Evolutionary conservation across 129 eudicot species (phyloP), one percentile per base, ranked within the genome.

Genomic region (Saposhnikovia divaricata): DNA sequence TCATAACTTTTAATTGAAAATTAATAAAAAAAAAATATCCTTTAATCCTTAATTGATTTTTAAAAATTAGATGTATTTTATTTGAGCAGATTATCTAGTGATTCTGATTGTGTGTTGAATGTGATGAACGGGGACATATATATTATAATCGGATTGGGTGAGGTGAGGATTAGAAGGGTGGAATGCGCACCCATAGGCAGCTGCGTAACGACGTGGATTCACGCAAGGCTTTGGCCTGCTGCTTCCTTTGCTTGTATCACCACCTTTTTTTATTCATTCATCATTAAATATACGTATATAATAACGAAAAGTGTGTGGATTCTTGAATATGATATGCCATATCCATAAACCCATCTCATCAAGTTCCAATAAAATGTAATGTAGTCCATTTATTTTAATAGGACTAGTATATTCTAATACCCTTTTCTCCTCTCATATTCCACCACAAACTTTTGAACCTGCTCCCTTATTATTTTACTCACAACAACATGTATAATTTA

Each of bases 131-230:
- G 37, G 37, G 37, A 34, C 37, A 34, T 34, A 34, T 34, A 34
- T 1, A 34, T 34, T 34, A 34, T 1, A 0, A 34, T 34, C 21
- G 74, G 39, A 34, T 27, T 0, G 31, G 31, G 12, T 42, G 55
- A 6, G 63, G 70, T 79, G 83, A 82, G 40, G 81, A 82, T 78
- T 75, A 81, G 78, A 37, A 65, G 13, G 83, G 85, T 83, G 92
- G 83, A 88, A 88, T 86, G 90, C 91, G 91, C 91, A 88, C 89
- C 84, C 84, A 71, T 82, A 82, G 78, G 80, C 85, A 85, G 86
- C 77, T 72, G 84, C 59, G 43, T 79, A 84, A 85, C 82, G 92
- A 90, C 92, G 96, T 89, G 97, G 97, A 91, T 82, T 87, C 97
- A 83, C 69, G 25, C 88, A 69, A 86, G 76, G 88, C 82, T 34